Evolutionary conservation across 2,329 filamentous ascomycete genomes (phyloP), one percentile per base, ranked within the genome.

Genomic region (Pyricularia sp.): DNA sequence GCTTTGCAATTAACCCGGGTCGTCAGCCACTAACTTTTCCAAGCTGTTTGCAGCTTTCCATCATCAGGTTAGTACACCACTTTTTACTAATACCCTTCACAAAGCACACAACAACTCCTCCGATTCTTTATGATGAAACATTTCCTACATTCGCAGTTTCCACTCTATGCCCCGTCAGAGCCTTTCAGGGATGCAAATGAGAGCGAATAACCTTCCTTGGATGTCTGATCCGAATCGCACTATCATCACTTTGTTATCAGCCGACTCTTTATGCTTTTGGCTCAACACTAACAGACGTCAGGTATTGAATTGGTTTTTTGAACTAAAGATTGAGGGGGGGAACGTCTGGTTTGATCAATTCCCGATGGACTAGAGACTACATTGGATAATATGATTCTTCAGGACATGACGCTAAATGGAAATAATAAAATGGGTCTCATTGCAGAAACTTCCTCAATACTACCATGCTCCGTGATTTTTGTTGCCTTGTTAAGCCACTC

Each of bases 101-200:
- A 30, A 28, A 23, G 30, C 12, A 33, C 30, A n/a, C 10, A 3
- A 33, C 33, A 68, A 68, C 73, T 70, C 70, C 67, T 64, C 31
- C 71, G 67, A 67, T 68, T 68, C 68, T 77, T 74, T 75, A 88
- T 91, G 89, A 92, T 91, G 88, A 91, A 91, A 89, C 85, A 85
- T 84, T 88, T 86, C 79, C 84, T 82, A 86, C 84, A 92, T 92
- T 93, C 90, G 90, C 90, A 93, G 90, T 93, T 93, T 93, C 88
- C 90, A 92, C 90, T 91, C 88, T 85, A 72, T 70, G 70, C 69
- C 85, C 84, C 84, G 81, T 77, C 74, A 78, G 87, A 90, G 88
- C 88, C 88, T 87, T 84, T 81, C 80, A 81, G 74, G 85, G 84
- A 86, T 72, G 85, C 82, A 89, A 77, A 89, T 91, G 89, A 91